Percentiles rank a stretch among this genome's conserved stretches.
Evolutionary conservation across 2,329 filamentous ascomycete genomes (phyloP).

Genomic region (Sporothrix inflata): DNA sequence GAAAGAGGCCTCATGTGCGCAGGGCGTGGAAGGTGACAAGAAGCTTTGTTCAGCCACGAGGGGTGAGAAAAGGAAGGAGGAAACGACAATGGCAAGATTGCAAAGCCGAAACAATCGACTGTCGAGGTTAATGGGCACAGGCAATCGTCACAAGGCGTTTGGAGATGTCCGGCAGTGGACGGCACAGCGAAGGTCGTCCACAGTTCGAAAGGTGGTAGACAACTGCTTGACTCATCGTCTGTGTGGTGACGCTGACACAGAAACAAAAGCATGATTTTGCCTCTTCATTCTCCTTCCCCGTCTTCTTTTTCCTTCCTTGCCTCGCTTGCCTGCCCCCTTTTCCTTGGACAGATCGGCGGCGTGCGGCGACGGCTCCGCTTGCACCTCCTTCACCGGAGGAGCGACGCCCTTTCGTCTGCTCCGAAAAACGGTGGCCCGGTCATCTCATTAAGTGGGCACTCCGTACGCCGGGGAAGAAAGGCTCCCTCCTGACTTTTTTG

Average conservation of each 20-base stretch:
- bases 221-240: background rate
- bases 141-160: too few species aligned
- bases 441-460: background rate
- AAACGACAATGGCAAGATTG: background rate
- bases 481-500: background rate
- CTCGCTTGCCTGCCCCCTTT: background rate
- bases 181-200: too few species aligned
- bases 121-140: too few species aligned
- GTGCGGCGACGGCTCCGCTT: slow-evolving; percentile 1
- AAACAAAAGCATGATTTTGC: background rate
- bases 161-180: too few species aligned
- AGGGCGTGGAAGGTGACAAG: background rate
- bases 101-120: too few species aligned
- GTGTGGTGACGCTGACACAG: background rate
- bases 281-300: too few species aligned
- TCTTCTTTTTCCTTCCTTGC: background rate
- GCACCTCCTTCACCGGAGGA: background rate
- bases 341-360: background rate
- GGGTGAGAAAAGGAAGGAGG: too few species aligned
- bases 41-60: too few species aligned
- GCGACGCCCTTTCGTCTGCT: background rate
- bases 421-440: slow-evolving; percentile 20
- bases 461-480: slow-evolving; percentile 6
- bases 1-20: background rate
- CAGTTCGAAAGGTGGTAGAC: background rate